Base-by-base conservation (phyloP, 805 yeast genomes). In the Alloascoidea hylecoeti region DNA sequence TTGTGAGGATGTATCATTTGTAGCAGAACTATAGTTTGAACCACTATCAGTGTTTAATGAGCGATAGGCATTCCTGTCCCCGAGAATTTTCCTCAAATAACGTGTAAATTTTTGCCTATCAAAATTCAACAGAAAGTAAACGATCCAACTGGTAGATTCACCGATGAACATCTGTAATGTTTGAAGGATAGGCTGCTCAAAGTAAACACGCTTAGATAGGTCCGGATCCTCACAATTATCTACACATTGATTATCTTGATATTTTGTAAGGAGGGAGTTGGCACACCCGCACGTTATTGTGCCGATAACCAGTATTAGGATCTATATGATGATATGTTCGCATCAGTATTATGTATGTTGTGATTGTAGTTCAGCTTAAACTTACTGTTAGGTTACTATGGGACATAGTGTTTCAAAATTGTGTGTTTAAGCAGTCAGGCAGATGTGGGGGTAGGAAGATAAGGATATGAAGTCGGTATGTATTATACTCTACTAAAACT, bases 141-240 rank as follows among this genome's bases (percentile, higher is more conserved):
- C 64, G 4, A 67, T 33, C 53, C 64, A 66, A 37, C 75, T 68
- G 17, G 57, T 53, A 28, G 71, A 55, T 49, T 82, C 94, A 16
- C 88, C 94, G 3, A 78, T 52, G 49, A 82, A 81, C 92, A 82
- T 82, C 55, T 82, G 89, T 15, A 78, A 57, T 2, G 92, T 76
- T 52, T 82, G 92, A 27, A 82, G 51, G 4, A 78, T 84, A 0
- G 94, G 92, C 56, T 81, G 88, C 46, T 81, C 82, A 49, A 79
- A 82, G 41, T 58, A 54, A 28, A 58, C 53, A 35, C 63, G 72
- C n/a, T 56, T 52, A 1, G 60, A 42, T 2, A 55, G 45, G 14
- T 66, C 68, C 4, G 71, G 66, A 35, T 55, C 56, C 23, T 57
- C 55, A 51, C 85, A 78, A 49, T 71, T 52, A 13, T 51, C 59